phyloP scores from a whole-genome alignment of 1,139 yeast genomes.

The Dujonia santamariae region DNA sequence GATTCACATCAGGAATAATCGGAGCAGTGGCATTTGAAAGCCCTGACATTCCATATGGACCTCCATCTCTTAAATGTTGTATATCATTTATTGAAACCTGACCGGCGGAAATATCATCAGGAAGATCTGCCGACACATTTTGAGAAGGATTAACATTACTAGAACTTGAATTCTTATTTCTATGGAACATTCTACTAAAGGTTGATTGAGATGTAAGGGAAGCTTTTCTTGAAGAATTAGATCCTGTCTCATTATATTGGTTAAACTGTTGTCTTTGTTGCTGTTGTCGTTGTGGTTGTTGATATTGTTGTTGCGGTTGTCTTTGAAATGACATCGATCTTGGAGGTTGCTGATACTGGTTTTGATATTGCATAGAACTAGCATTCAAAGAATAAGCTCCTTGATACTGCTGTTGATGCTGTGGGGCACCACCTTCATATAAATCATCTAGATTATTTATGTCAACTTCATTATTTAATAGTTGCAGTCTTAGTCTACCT shows the following conservation, averaged over 20 bases:
- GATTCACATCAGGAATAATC: slow-evolving; percentile 59
- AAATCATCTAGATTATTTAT: slow-evolving; percentile 10
- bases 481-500: slow-evolving; percentile 32
- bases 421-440: not conserved
- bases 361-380: slow-evolving; percentile 13
- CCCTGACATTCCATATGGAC: slow-evolving; percentile 52
- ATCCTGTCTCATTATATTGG: slow-evolving; percentile 10
- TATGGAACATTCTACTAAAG: slow-evolving; percentile 42
- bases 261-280: slow-evolving; percentile 13
- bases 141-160: too few species aligned
- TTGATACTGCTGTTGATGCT: not conserved
- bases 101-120: slow-evolving; percentile 36
- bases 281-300: slow-evolving; percentile 14
- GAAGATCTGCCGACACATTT: too few species aligned
- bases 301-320: slow-evolving; percentile 12
- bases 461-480: slow-evolving; percentile 29
- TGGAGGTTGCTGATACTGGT: slow-evolving; percentile 12
- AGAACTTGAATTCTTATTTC: slow-evolving; percentile 28
- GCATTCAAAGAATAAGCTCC: too few species aligned
- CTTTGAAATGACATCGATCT: slow-evolving; percentile 11
- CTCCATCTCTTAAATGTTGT: slow-evolving; percentile 59
- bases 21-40: slow-evolving; percentile 50
- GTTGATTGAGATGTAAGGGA: slow-evolving; percentile 44
- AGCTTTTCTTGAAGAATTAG: slow-evolving; percentile 27
- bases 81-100: slow-evolving; percentile 62